Percentiles rank a stretch among this genome's conserved stretches.
These are phyloP conservation scores for Penicillium sp. DNA, from an alignment of 2,329 filamentous ascomycete genomes.

Conservation along the genomic window DNA sequence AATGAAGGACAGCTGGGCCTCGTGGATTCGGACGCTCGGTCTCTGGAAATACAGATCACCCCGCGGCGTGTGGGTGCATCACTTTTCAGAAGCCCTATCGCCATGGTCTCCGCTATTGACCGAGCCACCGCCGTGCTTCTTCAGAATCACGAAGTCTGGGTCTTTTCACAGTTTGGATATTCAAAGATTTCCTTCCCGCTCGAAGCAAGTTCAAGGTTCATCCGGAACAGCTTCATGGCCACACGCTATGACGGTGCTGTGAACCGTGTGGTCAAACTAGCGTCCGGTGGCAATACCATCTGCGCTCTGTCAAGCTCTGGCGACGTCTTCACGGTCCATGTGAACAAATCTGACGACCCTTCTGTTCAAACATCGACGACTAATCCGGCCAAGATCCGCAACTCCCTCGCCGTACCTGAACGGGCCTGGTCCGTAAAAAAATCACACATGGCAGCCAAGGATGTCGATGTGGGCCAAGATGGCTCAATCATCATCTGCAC, in stretches of 20 bases:
- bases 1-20: slow-evolving; percentile 91
- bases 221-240: slow-evolving; percentile 60
- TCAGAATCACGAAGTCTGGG: slow-evolving; percentile 80
- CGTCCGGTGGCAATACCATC: slow-evolving; percentile 83
- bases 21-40: slow-evolving; percentile 90
- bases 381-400: slow-evolving; percentile 83
- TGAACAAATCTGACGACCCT: slow-evolving; percentile 61
- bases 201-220: slow-evolving; percentile 63
- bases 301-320: slow-evolving; percentile 78
- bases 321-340: slow-evolving; percentile 78
- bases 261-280: slow-evolving; percentile 68
- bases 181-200: slow-evolving; percentile 81
- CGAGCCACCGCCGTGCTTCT: slow-evolving; percentile 80
- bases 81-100: slow-evolving; percentile 65
- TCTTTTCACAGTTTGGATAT: slow-evolving; percentile 94
- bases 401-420: slow-evolving; percentile 69
- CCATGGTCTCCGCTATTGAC: slow-evolving; percentile 80
- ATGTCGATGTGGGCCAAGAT: slow-evolving; percentile 84
- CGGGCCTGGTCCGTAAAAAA: slow-evolving; percentile 87
- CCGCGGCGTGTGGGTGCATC: slow-evolving; percentile 86
- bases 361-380: slow-evolving; percentile 69
- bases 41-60: slow-evolving; percentile 71
- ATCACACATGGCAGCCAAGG: slow-evolving; percentile 73
- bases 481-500: slow-evolving; percentile 94
- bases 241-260: slow-evolving; percentile 59